These are phyloP conservation scores for Pseudonectria buxi DNA, from an alignment of 2,329 filamentous ascomycete species.

Conservation along the genomic window DNA sequence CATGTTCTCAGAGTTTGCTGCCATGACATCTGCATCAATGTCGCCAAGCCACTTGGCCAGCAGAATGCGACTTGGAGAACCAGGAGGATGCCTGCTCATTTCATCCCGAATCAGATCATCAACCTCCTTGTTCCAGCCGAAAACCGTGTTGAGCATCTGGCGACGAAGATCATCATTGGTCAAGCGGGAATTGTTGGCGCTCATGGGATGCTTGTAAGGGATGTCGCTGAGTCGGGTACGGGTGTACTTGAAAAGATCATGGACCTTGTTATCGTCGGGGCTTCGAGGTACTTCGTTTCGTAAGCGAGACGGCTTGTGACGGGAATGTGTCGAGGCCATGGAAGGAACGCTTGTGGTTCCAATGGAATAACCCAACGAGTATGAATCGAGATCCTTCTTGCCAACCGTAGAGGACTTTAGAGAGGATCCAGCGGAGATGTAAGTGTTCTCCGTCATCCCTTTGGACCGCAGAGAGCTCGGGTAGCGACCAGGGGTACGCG, in stretches of 20 bases:
- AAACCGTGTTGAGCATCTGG: constrained; percentile 91
- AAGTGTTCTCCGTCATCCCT: constrained; percentile 56
- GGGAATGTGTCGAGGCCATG: constrained; percentile 41
- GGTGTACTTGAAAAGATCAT: constrained; percentile 83
- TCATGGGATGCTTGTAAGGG: constrained; percentile 65
- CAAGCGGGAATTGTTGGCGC: constrained; percentile 49
- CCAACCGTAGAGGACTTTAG: constrained; percentile 29
- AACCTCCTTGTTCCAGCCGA: constrained; percentile 87
- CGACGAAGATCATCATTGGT: constrained; percentile 74
- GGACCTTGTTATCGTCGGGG: constrained; percentile 61
- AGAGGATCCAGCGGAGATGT: constrained; percentile 59
- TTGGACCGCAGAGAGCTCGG: constrained; percentile 46
- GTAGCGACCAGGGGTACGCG: constrained; percentile 44
- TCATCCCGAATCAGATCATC: constrained; percentile 80
- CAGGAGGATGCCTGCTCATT: constrained; percentile 62
- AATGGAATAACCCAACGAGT: constrained; percentile 42
- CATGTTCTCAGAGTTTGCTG: constrained; percentile 75
- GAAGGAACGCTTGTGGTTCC: constrained; percentile 34
- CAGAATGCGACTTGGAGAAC: constrained; percentile 72
- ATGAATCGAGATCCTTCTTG: constrained; percentile 40
- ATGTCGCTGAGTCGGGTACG: constrained; percentile 75
- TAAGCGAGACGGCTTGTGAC: constrained; percentile 58
- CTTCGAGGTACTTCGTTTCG: constrained; percentile 75
- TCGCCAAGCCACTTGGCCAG: constrained; percentile 91
- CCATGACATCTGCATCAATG: constrained; percentile 72